Evolutionary conservation across 805 yeast genomes (phyloP).

Genomic region (Jamesozyma hellenica): DNA sequence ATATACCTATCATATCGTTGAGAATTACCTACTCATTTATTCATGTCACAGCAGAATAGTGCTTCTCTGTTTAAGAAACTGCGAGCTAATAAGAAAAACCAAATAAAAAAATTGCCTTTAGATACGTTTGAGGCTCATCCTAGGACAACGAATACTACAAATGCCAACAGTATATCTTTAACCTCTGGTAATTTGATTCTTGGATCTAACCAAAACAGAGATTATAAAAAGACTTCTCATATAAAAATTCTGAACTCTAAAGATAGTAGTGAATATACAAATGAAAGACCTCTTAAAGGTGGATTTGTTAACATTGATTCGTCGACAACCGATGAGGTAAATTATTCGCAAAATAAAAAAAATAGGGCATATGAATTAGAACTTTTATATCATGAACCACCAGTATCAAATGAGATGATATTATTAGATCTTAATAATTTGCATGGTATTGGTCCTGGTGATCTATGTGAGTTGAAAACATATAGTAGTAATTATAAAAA

Average conservation of each 20-base stretch:
- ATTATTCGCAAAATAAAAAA: neutral
- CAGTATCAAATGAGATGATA: conserved; percentile 49
- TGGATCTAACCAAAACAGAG: conserved; percentile 11
- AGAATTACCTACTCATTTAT: neutral
- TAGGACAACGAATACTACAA: conserved; percentile 12
- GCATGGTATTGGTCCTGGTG: conserved; percentile 63
- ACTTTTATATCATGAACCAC: conserved; percentile 50
- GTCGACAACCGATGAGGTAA: neutral
- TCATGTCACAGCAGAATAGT: neutral
- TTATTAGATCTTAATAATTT: conserved; percentile 48
- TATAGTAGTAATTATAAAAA: conserved; percentile 24
- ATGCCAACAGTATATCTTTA: conserved; percentile 20
- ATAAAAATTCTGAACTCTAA: too few relatives aligned
- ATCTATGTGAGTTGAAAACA: conserved; percentile 58
- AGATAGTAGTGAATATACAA: too few relatives aligned
- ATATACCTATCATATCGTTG: neutral
- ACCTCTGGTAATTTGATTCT: conserved; percentile 21
- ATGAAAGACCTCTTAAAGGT: neutral
- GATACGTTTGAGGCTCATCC: neutral
- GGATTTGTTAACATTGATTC: neutral
- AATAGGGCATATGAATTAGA: conserved; percentile 14
- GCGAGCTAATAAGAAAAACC: neutral
- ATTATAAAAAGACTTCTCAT: neutral
- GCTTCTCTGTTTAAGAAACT: neutral
- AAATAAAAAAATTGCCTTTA: neutral